A percentile compares a stretch with the other conserved stretches of the same genome.
phyloP scores from a whole-genome alignment of 495 filamentous ascomycete genomes.

The Xylaria telfairii region DNA sequence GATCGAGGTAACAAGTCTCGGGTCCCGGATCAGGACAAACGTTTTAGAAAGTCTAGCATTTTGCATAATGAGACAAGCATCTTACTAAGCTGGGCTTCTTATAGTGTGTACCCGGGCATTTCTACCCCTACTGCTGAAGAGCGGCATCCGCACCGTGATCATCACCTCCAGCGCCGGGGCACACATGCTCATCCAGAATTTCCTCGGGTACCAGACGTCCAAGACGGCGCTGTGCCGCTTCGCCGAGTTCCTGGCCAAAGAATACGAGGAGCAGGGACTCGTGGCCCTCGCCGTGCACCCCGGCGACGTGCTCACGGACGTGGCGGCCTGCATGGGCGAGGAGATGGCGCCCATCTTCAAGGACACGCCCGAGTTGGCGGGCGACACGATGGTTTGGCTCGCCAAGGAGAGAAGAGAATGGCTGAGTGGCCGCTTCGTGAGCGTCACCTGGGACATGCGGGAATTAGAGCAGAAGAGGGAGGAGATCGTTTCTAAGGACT shows the following conservation, averaged over 20 bases:
- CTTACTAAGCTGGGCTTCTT: slow-evolving; percentile 31
- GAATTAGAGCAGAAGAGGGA: slow-evolving; percentile 49
- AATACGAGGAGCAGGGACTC: slow-evolving; percentile 25
- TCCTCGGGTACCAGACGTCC: slow-evolving; percentile 20
- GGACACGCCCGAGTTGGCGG: slow-evolving; percentile 52
- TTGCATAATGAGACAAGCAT: too few species aligned
- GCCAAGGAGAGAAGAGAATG: slow-evolving; percentile 53
- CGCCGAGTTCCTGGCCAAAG: slow-evolving; percentile 22
- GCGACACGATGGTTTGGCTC: slow-evolving; percentile 55
- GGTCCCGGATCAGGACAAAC: neutral
- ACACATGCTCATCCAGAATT: slow-evolving; percentile 15
- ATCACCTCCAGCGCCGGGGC: slow-evolving; percentile 9
- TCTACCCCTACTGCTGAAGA: slow-evolving; percentile 12
- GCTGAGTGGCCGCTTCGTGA: slow-evolving; percentile 57
- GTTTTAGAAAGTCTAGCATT: neutral
- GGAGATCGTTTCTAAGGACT: slow-evolving; percentile 51
- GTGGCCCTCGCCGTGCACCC: slow-evolving; percentile 14
- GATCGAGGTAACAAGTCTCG: neutral
- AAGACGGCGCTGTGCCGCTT: slow-evolving; percentile 20
- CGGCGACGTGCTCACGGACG: slow-evolving; percentile 17
- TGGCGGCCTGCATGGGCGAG: neutral
- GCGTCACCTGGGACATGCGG: slow-evolving; percentile 53
- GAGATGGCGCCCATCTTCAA: slow-evolving; percentile 34
- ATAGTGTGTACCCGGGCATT: slow-evolving; percentile 18
- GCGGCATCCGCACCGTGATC: slow-evolving; percentile 3